Base-by-base conservation (phyloP, 1,284 basidiomycete species). In the Veloporphyrellus conicus region DNA sequence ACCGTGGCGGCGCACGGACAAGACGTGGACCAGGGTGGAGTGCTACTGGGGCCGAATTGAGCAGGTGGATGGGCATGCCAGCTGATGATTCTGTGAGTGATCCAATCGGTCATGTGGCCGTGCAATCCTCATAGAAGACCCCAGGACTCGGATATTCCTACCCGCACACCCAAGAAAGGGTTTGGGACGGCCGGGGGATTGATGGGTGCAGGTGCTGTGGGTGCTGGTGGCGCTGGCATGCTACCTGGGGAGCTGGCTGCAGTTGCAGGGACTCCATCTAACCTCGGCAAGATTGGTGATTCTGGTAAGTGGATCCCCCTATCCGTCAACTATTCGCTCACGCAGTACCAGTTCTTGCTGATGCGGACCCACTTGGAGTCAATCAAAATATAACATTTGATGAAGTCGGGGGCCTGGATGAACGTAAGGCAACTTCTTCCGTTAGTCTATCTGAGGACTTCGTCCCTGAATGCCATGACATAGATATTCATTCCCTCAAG, bases 381-480 rank as follows among this genome's bases (percentile, higher is more conserved):
- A 93, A 95, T 59, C 83, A 87, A 63, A 92, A 92, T 57, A 87
- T 99, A 19, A 93, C 93, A 0, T 99, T 99, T 64, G 90, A 94
- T 62, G 90, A 93, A 68, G 92, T 99, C n/a, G 96, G 96, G 29
- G 96, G 96, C 6, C 73, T 99, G 33, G 94, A 98, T 61, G 85
- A 90, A 48, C 95, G 90, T 92, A 59, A 65, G 88, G 11, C 33
- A 74, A n/a, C 29, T n/a, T n/a, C 31, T 45, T 43, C 23, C 45
- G 39, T 18, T 31, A 7, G 15, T 41, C 32, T 32, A n/a, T 32
- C 23, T 32, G 6, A 34, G 11, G 16, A 42, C 15, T 32, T 46
- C 6, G 16, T 32, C 28, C 4, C 50, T 56, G 29, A 45, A 29
- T 45, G n/a, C 25, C 27, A 19, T 25, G 27, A 44, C 18, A 52